A percentile compares a stretch with the other conserved stretches of the same genome.
phyloP scores from a whole-genome alignment of 805 yeast species.

The Brettanomyces bruxellensis region DNA sequence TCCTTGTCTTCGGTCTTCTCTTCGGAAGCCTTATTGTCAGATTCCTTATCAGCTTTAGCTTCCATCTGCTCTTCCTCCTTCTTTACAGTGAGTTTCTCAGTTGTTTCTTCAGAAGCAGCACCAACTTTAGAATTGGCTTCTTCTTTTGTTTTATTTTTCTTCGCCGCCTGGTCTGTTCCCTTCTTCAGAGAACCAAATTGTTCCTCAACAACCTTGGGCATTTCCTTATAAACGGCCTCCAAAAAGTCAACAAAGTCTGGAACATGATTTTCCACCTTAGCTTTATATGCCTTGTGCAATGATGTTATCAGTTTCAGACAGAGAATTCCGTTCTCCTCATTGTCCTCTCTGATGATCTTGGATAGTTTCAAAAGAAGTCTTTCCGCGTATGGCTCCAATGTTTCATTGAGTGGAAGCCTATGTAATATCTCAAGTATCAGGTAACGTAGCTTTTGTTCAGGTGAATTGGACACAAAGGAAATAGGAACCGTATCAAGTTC shows the following conservation, averaged over 20 bases:
- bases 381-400: slow-evolving; percentile 61
- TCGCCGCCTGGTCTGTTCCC: neutral
- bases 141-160: neutral
- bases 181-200: slow-evolving; percentile 37
- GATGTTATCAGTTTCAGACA: slow-evolving; percentile 83
- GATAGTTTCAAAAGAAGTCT: slow-evolving; percentile 53
- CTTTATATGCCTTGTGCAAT: slow-evolving; percentile 77
- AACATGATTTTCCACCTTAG: slow-evolving; percentile 57
- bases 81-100: neutral
- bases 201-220: slow-evolving; percentile 65
- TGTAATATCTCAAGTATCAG: slow-evolving; percentile 71
- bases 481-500: slow-evolving; percentile 62
- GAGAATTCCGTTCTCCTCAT: slow-evolving; percentile 91
- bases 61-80: slow-evolving; percentile 5
- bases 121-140: neutral
- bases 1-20: neutral
- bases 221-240: slow-evolving; percentile 66
- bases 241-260: slow-evolving; percentile 72
- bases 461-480: slow-evolving; percentile 54
- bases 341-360: slow-evolving; percentile 58
- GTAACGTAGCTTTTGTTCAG: slow-evolving; percentile 72
- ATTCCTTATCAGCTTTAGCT: neutral
- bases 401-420: slow-evolving; percentile 74
- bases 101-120: neutral
- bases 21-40: neutral